These are phyloP conservation scores for Coemansia sp. DNA, from an alignment of 192 early-diverging fungal genomes.

Conservation along the genomic window DNA sequence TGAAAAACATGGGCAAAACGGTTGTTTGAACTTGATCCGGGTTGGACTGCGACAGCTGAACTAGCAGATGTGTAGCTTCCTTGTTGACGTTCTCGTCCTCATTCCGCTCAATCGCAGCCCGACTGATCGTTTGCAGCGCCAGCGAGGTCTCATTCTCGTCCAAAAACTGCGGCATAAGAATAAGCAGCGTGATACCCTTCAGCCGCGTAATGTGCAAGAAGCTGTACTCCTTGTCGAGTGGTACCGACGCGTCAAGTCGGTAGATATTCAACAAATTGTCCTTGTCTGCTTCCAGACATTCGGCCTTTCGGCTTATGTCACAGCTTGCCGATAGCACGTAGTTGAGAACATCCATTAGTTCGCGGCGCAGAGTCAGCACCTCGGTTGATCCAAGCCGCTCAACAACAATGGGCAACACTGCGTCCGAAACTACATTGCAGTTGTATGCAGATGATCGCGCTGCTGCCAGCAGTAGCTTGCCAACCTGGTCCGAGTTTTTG, in stretches of 20 bases:
- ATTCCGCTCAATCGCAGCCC: slow-evolving; percentile 44
- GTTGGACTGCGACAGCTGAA: slow-evolving; percentile 45
- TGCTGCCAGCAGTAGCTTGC: slow-evolving; percentile 63
- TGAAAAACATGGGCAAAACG: slow-evolving; percentile 46
- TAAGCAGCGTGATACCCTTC: slow-evolving; percentile 68
- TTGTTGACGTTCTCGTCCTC: slow-evolving; percentile 55
- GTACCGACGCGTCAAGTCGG: slow-evolving; percentile 61
- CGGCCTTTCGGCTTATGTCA: slow-evolving; percentile 32
- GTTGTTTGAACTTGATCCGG: slow-evolving; percentile 27
- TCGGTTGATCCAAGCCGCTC: slow-evolving; percentile 61
- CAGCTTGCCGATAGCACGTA: slow-evolving; percentile 72
- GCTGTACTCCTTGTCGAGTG: slow-evolving; percentile 69
- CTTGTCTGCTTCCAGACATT: slow-evolving; percentile 69
- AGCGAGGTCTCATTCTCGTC: slow-evolving; percentile 55
- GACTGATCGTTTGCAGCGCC: slow-evolving; percentile 40
- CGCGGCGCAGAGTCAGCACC: slow-evolving; percentile 45
- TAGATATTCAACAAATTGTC: slow-evolving; percentile 75
- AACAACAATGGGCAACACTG: slow-evolving; percentile 64
- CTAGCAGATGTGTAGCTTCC: slow-evolving; percentile 45
- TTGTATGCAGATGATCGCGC: slow-evolving; percentile 54
- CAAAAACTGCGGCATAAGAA: slow-evolving; percentile 59
- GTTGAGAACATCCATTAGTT: slow-evolving; percentile 67
- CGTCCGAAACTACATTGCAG: slow-evolving; percentile 56
- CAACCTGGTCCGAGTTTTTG: slow-evolving; percentile 66
- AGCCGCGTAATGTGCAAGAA: slow-evolving; percentile 69